Conservation (phyloP, 805 yeast species). For the Myxozyma lipomycoides region DNA sequence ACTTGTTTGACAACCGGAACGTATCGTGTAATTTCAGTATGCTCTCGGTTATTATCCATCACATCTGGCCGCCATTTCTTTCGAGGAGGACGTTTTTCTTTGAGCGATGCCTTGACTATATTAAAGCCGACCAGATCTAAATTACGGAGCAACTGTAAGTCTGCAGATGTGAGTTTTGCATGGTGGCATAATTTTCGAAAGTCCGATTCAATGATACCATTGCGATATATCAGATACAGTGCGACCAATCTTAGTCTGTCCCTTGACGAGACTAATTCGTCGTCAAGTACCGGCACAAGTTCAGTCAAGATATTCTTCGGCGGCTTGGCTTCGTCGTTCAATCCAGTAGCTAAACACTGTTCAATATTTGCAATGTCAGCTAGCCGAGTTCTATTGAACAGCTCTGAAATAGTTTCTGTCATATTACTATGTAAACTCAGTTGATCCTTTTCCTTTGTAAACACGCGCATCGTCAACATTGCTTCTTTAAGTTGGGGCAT, state of each 20-base stretch:
- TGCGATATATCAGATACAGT: conserved; percentile 73
- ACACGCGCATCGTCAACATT: conserved; percentile 43
- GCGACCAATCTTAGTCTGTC: conserved; percentile 75
- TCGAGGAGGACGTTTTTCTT: conserved; percentile 44
- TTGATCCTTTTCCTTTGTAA: conserved; percentile 47
- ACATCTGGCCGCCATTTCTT: conserved; percentile 31
- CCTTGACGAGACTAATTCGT: conserved; percentile 43
- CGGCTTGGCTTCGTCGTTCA: conserved; percentile 62
- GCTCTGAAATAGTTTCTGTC: conserved; percentile 16
- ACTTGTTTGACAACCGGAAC: conserved; percentile 65
- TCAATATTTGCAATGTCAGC: conserved; percentile 80
- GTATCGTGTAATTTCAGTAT: conserved; percentile 50
- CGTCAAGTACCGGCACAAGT: conserved; percentile 50
- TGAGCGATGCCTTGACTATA: conserved; percentile 44
- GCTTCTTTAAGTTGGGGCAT: conserved; percentile 50
- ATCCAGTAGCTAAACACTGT: conserved; percentile 73
- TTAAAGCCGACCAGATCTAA: conserved; percentile 57
- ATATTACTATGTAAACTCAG: conserved; percentile 20
- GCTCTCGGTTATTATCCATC: conserved; percentile 34
- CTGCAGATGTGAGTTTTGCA: conserved; percentile 41
- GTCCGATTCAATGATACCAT: conserved; percentile 74
- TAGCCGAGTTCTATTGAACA: conserved; percentile 34
- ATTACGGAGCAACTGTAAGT: conserved; percentile 54
- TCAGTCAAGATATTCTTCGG: conserved; percentile 56
- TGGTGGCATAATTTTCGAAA: conserved; percentile 64